Evolutionary conservation across 768 basidiomycete genomes (phyloP).

Genomic region (Pulveroboletus sp.): DNA sequence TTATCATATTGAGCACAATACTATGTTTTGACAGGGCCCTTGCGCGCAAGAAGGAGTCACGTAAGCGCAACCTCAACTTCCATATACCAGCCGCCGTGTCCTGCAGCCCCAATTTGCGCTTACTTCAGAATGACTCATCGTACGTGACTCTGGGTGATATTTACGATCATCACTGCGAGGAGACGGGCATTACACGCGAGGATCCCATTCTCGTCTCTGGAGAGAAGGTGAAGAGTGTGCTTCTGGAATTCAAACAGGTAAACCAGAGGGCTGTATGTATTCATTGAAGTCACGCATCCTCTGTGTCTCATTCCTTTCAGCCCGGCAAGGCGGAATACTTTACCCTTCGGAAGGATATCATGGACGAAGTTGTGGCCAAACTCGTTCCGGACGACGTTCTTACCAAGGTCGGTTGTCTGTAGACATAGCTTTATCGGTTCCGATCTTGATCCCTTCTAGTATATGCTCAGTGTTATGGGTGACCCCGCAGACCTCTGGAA

Average conservation of each 20-base stretch:
- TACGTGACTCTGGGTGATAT: slow-evolving; percentile 90
- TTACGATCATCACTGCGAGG: slow-evolving; percentile 84
- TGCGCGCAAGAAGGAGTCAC: slow-evolving; percentile 81
- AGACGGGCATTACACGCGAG: slow-evolving; percentile 71
- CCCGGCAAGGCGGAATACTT: slow-evolving; percentile 61
- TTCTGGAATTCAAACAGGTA: slow-evolving; percentile 54
- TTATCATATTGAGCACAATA: neutral
- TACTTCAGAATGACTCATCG: slow-evolving; percentile 89
- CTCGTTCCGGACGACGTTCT: slow-evolving; percentile 88
- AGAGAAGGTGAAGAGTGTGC: slow-evolving; percentile 73
- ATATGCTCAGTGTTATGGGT: slow-evolving; percentile 84
- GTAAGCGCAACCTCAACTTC: slow-evolving; percentile 88
- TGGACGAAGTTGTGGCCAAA: slow-evolving; percentile 84
- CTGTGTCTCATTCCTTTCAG: slow-evolving; percentile 29
- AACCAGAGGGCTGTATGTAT: slow-evolving; percentile 37
- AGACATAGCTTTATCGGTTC: neutral
- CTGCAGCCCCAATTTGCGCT: slow-evolving; percentile 73
- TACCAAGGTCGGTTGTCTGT: slow-evolving; percentile 51
- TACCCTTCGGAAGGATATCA: slow-evolving; percentile 73
- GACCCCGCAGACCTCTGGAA: slow-evolving; percentile 86
- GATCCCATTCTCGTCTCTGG: slow-evolving; percentile 82
- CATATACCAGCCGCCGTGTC: slow-evolving; percentile 86
- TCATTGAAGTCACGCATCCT: neutral
- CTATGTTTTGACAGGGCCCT: slow-evolving; percentile 55
- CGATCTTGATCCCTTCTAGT: slow-evolving; percentile 44